Evolutionary conservation across 139 green algal species (phyloP).

Genomic region (Klebsormidium nitens): DNA sequence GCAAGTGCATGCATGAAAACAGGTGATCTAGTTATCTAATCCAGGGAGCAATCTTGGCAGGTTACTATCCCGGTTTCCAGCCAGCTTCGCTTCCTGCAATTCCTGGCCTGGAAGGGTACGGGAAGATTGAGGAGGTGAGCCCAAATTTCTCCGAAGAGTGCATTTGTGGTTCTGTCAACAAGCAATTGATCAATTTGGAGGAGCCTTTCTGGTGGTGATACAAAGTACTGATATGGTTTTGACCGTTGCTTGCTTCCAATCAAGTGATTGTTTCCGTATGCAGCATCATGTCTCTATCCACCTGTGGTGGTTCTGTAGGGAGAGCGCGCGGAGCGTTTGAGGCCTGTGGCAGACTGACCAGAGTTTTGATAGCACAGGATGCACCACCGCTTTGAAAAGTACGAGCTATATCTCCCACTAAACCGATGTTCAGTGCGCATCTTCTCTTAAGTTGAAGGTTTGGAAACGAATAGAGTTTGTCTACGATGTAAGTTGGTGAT

Average conservation of each 20-base stretch:
- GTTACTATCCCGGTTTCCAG: background rate
- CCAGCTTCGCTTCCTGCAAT: background rate
- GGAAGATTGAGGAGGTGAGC: constrained; percentile 3
- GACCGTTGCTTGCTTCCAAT: background rate
- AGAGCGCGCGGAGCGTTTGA: too few species aligned
- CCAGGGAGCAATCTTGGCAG: too few species aligned
- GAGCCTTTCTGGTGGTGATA: background rate
- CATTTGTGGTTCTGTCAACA: too few species aligned
- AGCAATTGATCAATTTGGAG: background rate
- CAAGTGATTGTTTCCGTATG: background rate
- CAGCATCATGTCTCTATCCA: background rate
- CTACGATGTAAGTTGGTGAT: background rate
- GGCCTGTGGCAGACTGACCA: background rate
- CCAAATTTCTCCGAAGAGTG: too few species aligned
- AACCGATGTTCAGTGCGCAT: background rate
- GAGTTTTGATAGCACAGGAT: too few species aligned
- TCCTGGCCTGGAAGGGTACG: constrained; percentile 12
- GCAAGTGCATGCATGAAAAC: too few species aligned
- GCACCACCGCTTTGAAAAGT: too few species aligned
- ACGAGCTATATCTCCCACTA: background rate
- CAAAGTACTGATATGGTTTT: background rate
- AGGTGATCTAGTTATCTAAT: too few species aligned
- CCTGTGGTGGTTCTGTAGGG: too few species aligned
- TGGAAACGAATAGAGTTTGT: background rate
- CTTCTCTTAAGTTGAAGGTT: background rate